Evolutionary conservation across 371 early-diverging fungal species (phyloP).

Genomic region (Pancytospora philotis): DNA sequence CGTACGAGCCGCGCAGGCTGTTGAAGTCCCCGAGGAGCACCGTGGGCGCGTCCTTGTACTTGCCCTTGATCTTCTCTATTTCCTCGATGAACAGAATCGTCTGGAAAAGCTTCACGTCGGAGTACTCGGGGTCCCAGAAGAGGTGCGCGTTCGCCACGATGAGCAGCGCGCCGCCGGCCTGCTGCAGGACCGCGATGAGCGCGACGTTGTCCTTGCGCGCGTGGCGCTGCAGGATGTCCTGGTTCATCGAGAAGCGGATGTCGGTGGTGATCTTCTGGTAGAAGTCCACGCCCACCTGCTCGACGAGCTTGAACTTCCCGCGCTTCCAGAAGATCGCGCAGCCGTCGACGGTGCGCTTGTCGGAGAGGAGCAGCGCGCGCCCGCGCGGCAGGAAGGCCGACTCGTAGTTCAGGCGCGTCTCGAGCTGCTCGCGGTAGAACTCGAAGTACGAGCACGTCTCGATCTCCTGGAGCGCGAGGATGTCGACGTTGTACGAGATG

Average conservation of each 20-base stretch:
- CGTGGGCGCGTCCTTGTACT: constrained; percentile 53
- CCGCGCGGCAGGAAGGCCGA: constrained; percentile 83
- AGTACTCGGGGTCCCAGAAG: constrained; percentile 63
- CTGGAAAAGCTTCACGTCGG: constrained; percentile 93
- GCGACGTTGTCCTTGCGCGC: constrained; percentile 88
- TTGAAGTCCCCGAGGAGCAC: constrained; percentile 82
- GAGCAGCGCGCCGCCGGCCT: constrained; percentile 30
- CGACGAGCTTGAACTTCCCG: constrained; percentile 66
- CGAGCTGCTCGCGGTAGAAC: constrained; percentile 68
- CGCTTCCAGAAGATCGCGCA: constrained; percentile 87
- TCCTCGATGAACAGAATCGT: constrained; percentile 84
- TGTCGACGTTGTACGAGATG: constrained; percentile 72
- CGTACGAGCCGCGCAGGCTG: constrained; percentile 74
- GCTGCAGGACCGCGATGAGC: constrained; percentile 69
- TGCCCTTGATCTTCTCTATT: constrained; percentile 62
- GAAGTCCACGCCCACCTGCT: constrained; percentile 74
- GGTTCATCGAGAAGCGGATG: constrained; percentile 72
- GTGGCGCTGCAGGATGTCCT: constrained; percentile 77
- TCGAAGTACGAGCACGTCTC: constrained; percentile 57
- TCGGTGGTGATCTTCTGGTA: constrained; percentile 75
- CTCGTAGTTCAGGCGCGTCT: constrained; percentile 64
- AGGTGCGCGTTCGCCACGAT: constrained; percentile 73
- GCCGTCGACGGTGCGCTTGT: constrained; percentile 78
- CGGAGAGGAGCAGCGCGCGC: constrained; percentile 76
- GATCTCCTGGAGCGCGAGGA: constrained; percentile 79